Conservation (phyloP, 768 basidiomycete species). For the Candolleomyces aberdarensis region DNA sequence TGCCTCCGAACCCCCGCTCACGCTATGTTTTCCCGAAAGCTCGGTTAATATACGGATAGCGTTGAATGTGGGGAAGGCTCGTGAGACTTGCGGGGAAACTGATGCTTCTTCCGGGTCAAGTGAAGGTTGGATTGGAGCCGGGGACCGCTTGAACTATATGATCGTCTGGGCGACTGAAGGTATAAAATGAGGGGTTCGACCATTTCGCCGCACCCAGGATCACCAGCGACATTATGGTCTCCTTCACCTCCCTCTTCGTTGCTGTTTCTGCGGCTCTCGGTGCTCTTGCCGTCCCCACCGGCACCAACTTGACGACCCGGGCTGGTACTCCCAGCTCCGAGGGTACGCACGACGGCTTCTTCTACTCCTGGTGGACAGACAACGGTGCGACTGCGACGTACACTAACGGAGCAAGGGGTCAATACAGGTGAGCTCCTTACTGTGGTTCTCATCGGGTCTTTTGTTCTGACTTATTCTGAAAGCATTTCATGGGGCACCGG, state of each 20-base stretch:
- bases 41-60: not conserved
- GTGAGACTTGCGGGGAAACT: constrained; percentile 2
- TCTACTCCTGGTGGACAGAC: constrained; percentile 37
- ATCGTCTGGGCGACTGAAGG: not conserved
- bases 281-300: constrained; percentile 16
- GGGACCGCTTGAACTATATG: too few species aligned
- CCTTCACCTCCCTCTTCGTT: not conserved
- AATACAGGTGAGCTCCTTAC: not conserved
- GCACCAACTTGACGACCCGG: constrained; percentile 6
- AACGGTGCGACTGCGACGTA: constrained; percentile 22
- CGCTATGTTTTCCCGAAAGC: too few species aligned
- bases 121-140: too few species aligned
- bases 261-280: constrained; percentile 14
- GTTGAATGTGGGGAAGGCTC: not conserved
- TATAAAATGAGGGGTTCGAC: not conserved
- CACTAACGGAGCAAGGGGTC: constrained; percentile 26
- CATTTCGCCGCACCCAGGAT: not conserved
- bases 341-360: constrained; percentile 31
- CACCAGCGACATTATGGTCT: not conserved
- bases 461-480: not conserved
- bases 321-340: constrained; percentile 23
- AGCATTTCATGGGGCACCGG: constrained; percentile 24
- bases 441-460: not conserved
- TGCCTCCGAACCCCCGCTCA: too few species aligned
- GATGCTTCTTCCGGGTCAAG: too few species aligned